These are phyloP conservation scores for Lepidium sativum DNA, from an alignment of 345 rosid species.

Conservation along the genomic window DNA sequence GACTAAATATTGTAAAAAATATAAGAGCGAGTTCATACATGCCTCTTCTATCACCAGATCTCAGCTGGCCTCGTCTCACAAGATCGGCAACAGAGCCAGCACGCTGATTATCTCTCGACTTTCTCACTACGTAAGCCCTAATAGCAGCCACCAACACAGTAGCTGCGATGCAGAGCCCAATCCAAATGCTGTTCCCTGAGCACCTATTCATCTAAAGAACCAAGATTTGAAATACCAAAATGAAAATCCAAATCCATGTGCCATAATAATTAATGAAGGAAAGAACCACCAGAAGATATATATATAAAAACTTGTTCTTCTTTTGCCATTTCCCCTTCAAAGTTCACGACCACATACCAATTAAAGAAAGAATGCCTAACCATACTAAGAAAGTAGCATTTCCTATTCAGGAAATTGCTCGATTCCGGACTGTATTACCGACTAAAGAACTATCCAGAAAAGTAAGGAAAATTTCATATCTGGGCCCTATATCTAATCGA, in stretches of 20 bases:
- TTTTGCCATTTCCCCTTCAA: neutral
- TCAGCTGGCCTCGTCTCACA: slow-evolving; percentile 91
- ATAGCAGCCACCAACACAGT: slow-evolving; percentile 43
- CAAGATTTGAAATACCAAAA: neutral
- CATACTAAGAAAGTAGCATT: neutral
- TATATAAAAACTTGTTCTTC: neutral
- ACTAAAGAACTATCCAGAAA: neutral
- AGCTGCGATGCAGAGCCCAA: slow-evolving; percentile 45
- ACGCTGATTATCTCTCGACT: slow-evolving; percentile 36
- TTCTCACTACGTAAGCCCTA: slow-evolving; percentile 38
- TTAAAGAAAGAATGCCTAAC: neutral
- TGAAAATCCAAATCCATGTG: neutral
- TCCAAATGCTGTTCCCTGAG: slow-evolving; percentile 29
- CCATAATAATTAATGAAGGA: neutral
- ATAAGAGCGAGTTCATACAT: slow-evolving; percentile 53
- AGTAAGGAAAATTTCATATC: neutral
- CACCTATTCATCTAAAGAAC: slow-evolving; percentile 37
- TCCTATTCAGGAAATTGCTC: neutral
- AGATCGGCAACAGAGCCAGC: slow-evolving; percentile 90
- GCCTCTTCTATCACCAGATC: slow-evolving; percentile 97
- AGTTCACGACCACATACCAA: neutral
- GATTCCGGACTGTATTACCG: neutral
- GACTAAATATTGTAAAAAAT: neutral
- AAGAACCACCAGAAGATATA: neutral
- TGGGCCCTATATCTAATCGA: neutral